Evolutionary conservation across 257 asterid species (phyloP).

Genomic region (Rhazya stricta): DNA sequence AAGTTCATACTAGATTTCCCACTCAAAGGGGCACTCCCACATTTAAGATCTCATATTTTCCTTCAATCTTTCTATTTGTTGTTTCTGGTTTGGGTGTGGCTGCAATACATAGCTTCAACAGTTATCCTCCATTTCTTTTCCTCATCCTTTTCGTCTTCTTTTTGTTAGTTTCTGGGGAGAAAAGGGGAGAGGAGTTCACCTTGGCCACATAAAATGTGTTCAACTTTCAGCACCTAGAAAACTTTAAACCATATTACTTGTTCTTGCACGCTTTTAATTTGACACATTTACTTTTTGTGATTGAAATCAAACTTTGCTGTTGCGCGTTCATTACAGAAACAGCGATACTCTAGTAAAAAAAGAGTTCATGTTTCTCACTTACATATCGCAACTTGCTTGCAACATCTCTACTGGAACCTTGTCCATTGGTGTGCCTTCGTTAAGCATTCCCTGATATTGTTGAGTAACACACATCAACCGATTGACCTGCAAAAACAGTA

Average conservation of each 20-base stretch:
- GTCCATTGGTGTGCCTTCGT: conserved; percentile 11
- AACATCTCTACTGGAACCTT: conserved; percentile 22
- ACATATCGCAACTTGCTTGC: conserved; percentile 32
- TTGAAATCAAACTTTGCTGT: neutral
- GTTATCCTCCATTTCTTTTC: neutral
- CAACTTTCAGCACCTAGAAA: neutral
- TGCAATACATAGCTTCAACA: neutral
- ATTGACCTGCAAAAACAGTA: conserved; percentile 39
- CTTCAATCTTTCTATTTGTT: neutral
- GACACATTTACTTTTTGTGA: neutral
- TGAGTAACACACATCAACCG: conserved; percentile 36
- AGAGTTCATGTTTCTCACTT: conserved; percentile 9
- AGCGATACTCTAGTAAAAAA: neutral
- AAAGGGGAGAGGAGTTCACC: neutral
- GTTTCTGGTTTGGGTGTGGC: neutral
- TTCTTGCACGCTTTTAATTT: too few relatives aligned
- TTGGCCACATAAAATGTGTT: neutral
- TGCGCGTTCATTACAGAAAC: neutral
- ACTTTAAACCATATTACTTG: neutral
- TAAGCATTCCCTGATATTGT: conserved; percentile 22
- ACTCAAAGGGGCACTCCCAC: neutral
- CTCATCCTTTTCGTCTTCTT: neutral
- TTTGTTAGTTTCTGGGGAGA: neutral
- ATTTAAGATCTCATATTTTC: neutral
- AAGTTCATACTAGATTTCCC: neutral